Conservation (phyloP, 2,329 filamentous ascomycete species). For the Niveomyces coronatus region DNA sequence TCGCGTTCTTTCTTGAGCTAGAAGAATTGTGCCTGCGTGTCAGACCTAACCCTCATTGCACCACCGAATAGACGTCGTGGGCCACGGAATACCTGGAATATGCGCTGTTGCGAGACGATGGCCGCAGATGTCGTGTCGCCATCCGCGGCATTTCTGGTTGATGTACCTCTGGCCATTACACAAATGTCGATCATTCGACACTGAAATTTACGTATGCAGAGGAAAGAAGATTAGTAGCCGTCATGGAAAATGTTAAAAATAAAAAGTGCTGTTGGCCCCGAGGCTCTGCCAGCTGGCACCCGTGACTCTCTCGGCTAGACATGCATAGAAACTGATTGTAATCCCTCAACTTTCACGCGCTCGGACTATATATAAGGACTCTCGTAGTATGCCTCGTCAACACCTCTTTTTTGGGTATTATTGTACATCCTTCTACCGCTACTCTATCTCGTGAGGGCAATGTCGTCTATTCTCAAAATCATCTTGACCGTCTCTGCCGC, state of each 20-base stretch:
- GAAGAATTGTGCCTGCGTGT: background rate
- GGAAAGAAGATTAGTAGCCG: too few relatives aligned
- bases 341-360: too few relatives aligned
- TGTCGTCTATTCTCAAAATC: constrained; percentile 61
- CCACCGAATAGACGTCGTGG: too few relatives aligned
- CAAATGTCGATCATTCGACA: too few relatives aligned
- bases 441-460: constrained; percentile 49
- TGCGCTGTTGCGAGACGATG: constrained; percentile 18
- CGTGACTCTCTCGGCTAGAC: too few relatives aligned
- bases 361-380: constrained; percentile 4
- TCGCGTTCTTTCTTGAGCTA: constrained; percentile 23
- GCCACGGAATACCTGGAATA: constrained; percentile 18
- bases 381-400: constrained; percentile 7
- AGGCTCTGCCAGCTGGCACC: constrained; percentile 8
- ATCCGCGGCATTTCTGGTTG: background rate
- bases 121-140: constrained; percentile 10
- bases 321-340: too few relatives aligned
- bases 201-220: too few relatives aligned
- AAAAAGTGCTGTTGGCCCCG: too few relatives aligned
- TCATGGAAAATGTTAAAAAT: too few relatives aligned
- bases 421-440: constrained; percentile 25
- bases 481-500: constrained; percentile 98
- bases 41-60: background rate
- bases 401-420: constrained; percentile 21
- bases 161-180: background rate